Percentiles rank a stretch among this genome's conserved stretches.
Evolutionary conservation across 2,329 filamentous ascomycete genomes (phyloP).

Genomic region (Pyrenophora seminiperda): DNA sequence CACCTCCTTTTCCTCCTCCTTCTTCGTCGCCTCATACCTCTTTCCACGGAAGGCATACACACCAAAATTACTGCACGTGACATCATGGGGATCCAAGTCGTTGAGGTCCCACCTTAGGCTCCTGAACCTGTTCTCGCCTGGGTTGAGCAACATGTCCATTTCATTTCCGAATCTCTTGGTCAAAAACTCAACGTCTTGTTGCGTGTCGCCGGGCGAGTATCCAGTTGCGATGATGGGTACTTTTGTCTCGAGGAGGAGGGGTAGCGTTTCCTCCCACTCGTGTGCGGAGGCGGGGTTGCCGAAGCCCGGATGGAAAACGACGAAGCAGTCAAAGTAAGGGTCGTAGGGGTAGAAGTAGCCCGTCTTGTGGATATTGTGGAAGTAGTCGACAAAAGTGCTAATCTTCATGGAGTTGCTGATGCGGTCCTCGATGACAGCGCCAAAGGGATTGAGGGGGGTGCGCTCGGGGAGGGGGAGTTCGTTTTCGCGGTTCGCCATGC

Average conservation of each 20-base stretch:
- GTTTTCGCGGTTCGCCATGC: slow-evolving; percentile 89
- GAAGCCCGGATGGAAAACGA: slow-evolving; percentile 94
- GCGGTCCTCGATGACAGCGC: slow-evolving; percentile 90
- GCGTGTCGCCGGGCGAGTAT: slow-evolving; percentile 94
- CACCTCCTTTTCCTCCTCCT: slow-evolving; percentile 50
- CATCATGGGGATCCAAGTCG: slow-evolving; percentile 89
- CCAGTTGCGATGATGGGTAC: slow-evolving; percentile 92
- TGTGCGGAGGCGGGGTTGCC: slow-evolving; percentile 92
- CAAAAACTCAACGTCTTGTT: slow-evolving; percentile 90
- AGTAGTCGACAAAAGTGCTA: slow-evolving; percentile 96
- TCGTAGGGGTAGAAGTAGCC: slow-evolving; percentile 93
- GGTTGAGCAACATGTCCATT: slow-evolving; percentile 88
- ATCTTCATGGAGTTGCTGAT: slow-evolving; percentile 92
- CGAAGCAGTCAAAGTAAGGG: slow-evolving; percentile 97
- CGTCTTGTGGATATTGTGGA: slow-evolving; percentile 91
- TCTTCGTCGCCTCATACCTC: slow-evolving; percentile 75
- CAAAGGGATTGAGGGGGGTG: slow-evolving; percentile 86
- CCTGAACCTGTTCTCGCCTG: slow-evolving; percentile 91
- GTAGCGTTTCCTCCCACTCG: slow-evolving; percentile 92
- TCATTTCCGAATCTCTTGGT: slow-evolving; percentile 83
- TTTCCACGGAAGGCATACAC: slow-evolving; percentile 97
- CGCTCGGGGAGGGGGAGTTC: slow-evolving; percentile 90
- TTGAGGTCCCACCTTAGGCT: slow-evolving; percentile 97
- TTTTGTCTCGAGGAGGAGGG: slow-evolving; percentile 91
- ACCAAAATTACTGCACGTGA: slow-evolving; percentile 96